A percentile compares a stretch with the other conserved stretches of the same genome.
phyloP scores from a whole-genome alignment of 495 filamentous ascomycete species.

The Penicillium argentinense region DNA sequence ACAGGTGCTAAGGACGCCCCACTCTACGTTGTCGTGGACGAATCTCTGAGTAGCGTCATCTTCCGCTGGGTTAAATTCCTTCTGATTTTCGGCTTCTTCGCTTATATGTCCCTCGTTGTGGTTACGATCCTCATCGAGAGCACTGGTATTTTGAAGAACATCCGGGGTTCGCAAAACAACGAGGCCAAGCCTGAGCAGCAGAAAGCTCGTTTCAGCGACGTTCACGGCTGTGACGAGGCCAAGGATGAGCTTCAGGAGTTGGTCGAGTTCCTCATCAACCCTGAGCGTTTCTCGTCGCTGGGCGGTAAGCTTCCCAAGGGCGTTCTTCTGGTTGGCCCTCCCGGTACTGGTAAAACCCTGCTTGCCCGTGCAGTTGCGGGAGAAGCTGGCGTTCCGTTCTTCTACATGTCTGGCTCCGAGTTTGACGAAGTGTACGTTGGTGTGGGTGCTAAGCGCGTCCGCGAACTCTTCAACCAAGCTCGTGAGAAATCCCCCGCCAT shows the following conservation, averaged over 20 bases:
- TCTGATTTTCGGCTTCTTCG: conserved; percentile 69
- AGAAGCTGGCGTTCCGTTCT: conserved; percentile 96
- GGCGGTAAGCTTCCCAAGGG: conserved; percentile 97
- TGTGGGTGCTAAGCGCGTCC: conserved; percentile 95
- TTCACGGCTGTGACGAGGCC: conserved; percentile 96
- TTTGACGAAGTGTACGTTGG: conserved; percentile 99
- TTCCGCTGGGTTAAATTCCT: conserved; percentile 92
- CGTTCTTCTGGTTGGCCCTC: conserved; percentile 91
- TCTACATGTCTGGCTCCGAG: conserved; percentile 99
- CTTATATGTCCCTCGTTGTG: conserved; percentile 71
- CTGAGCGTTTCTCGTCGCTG: conserved; percentile 84
- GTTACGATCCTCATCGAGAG: conserved; percentile 79
- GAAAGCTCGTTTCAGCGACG: conserved; percentile 86
- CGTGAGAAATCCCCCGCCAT: conserved; percentile 90
- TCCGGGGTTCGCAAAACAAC: conserved; percentile 64
- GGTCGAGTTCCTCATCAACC: conserved; percentile 92
- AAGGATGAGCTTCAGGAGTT: conserved; percentile 97
- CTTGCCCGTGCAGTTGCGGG: conserved; percentile 94
- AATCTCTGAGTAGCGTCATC: conserved; percentile 70
- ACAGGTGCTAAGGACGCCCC: conserved; percentile 75
- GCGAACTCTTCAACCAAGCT: conserved; percentile 88
- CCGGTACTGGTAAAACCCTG: conserved; percentile 97
- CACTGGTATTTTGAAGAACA: conserved; percentile 73
- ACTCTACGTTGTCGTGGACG: conserved; percentile 94
- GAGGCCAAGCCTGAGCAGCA: conserved; percentile 91